A percentile compares a stretch with the other conserved stretches of the same genome.
phyloP scores from a whole-genome alignment of 1,284 basidiomycete genomes.

The Tremellales sp. region DNA sequence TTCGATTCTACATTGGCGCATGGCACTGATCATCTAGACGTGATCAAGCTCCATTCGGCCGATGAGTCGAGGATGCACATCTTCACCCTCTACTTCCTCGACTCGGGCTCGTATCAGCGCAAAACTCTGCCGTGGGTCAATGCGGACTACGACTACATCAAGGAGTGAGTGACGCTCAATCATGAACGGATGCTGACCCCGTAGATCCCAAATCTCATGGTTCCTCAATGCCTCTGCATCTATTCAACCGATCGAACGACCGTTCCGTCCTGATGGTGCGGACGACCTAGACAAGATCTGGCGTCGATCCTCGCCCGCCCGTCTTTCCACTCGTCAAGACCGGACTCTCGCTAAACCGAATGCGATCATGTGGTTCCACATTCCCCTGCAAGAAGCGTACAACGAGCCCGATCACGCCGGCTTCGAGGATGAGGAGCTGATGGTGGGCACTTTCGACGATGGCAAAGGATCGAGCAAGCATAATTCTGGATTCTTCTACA shows the following conservation, averaged over 20 bases:
- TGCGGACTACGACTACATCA: constrained; percentile 72
- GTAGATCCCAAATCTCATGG: constrained; percentile 72
- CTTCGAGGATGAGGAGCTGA: constrained; percentile 57
- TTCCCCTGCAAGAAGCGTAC: constrained; percentile 66
- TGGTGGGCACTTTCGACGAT: constrained; percentile 66
- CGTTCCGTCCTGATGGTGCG: constrained; percentile 68
- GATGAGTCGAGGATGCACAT: constrained; percentile 78
- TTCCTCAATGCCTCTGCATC: constrained; percentile 70
- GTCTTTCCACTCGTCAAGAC: constrained; percentile 4
- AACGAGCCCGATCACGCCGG: constrained; percentile 6
- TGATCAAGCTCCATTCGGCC: constrained; percentile 41
- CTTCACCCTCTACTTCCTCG: constrained; percentile 86
- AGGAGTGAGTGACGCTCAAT: constrained; percentile 24
- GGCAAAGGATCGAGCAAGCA: constrained; percentile 56
- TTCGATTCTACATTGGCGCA: background rate
- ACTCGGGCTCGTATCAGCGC: constrained; percentile 73
- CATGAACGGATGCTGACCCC: background rate
- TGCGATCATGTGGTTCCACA: constrained; percentile 92
- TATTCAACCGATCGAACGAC: constrained; percentile 69
- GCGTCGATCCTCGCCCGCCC: constrained; percentile 27
- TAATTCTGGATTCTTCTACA: constrained; percentile 74
- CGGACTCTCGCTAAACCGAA: constrained; percentile 77
- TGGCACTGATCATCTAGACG: constrained; percentile 51
- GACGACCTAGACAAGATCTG: constrained; percentile 65
- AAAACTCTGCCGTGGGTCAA: constrained; percentile 48